Percentiles rank a stretch among this genome's conserved stretches.
Conservation (phyloP, 352 stramenopile species). For the Phytophthora chlamydospora region DNA sequence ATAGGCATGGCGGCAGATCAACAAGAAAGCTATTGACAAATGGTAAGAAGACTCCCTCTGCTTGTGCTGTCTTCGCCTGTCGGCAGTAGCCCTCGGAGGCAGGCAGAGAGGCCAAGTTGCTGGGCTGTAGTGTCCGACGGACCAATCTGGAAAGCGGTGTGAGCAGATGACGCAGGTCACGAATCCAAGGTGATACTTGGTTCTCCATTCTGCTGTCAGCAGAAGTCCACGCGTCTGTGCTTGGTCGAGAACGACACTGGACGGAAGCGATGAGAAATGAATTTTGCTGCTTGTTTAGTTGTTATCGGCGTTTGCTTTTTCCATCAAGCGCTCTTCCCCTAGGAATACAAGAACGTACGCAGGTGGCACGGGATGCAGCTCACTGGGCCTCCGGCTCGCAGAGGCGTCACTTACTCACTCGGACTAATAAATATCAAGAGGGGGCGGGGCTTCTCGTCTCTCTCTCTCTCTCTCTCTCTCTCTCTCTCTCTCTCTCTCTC, state of each 20-base stretch:
- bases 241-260: too few species aligned
- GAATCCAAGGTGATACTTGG: too few species aligned
- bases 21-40: constrained; percentile 2
- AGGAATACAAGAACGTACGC: constrained; percentile 34
- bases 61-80: too few species aligned
- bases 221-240: too few species aligned
- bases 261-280: not conserved
- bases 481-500: constrained; percentile 19
- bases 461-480: constrained; percentile 21
- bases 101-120: not conserved
- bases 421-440: constrained; percentile 47
- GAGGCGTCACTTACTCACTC: constrained; percentile 29
- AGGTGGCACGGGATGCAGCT: constrained; percentile 38
- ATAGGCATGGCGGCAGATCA: not conserved
- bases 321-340: constrained; percentile 37
- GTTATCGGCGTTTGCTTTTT: constrained; percentile 33
- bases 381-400: constrained; percentile 27
- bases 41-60: too few species aligned
- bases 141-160: too few species aligned
- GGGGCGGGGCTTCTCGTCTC: constrained; percentile 30
- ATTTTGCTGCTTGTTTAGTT: constrained; percentile 28
- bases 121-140: not conserved
- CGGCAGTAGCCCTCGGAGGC: too few species aligned
- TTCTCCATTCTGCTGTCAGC: too few species aligned
- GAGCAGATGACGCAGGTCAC: too few species aligned